These are phyloP conservation scores for Berberis thunbergii DNA, from an alignment of 164 flowering plant genomes.

Conservation along the genomic window DNA sequence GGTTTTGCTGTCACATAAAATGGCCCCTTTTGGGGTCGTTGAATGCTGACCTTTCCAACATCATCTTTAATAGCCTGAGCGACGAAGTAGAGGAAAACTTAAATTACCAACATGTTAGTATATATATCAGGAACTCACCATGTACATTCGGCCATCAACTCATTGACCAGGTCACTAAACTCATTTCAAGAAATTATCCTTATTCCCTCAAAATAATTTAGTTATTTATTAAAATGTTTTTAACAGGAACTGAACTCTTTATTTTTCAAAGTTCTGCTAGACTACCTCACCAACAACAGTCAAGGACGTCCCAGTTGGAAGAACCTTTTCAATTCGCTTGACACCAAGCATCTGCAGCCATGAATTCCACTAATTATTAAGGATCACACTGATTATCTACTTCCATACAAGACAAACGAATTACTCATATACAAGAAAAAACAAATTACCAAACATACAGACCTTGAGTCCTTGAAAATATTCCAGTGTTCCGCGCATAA, in stretches of 20 bases:
- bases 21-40: constrained; percentile 86
- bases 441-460: constrained; percentile 9
- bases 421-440: too few relatives aligned
- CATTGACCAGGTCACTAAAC: too few relatives aligned
- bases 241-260: too few relatives aligned
- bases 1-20: constrained; percentile 80
- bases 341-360: constrained; percentile 89
- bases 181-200: too few relatives aligned
- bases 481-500: constrained; percentile 88
- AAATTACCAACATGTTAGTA: too few relatives aligned
- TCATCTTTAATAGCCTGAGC: constrained; percentile 90
- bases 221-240: too few relatives aligned
- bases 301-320: constrained; percentile 85
- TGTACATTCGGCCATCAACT: too few relatives aligned
- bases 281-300: constrained; percentile 97
- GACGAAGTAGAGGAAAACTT: constrained; percentile 4
- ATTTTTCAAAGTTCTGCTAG: neutral
- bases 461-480: constrained; percentile 99
- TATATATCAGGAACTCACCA: too few relatives aligned
- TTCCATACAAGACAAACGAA: neutral
- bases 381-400: neutral
- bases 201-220: too few relatives aligned
- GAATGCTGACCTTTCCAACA: constrained; percentile 75
- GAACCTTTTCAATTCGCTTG: constrained; percentile 87
- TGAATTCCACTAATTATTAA: constrained; percentile 12